Evolutionary conservation across 495 filamentous ascomycete species (phyloP).

Genomic region (Rhypophila decipiens): DNA sequence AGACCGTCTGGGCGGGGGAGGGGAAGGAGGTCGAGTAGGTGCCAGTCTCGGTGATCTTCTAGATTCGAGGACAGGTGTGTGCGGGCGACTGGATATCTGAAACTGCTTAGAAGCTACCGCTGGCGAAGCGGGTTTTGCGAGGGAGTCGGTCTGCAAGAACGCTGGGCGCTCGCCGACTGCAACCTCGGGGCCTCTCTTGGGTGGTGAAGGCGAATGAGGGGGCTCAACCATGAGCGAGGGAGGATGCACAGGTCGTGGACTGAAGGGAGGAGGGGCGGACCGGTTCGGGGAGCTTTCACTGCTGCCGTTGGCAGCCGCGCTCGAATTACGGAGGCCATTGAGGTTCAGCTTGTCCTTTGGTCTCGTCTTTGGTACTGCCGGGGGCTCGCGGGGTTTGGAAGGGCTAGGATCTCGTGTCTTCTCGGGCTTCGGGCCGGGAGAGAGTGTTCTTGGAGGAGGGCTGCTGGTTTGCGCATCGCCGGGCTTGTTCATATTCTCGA

Average conservation of each 20-base stretch:
- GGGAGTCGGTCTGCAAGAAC: slow-evolving; percentile 41
- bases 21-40: slow-evolving; percentile 43
- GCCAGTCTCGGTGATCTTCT: slow-evolving; percentile 36
- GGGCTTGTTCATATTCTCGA: slow-evolving; percentile 72
- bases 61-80: slow-evolving; percentile 43
- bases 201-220: slow-evolving; percentile 73
- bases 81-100: slow-evolving; percentile 45
- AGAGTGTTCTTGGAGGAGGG: slow-evolving; percentile 25
- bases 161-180: slow-evolving; percentile 30
- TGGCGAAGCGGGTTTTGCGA: slow-evolving; percentile 42
- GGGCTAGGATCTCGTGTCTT: slow-evolving; percentile 40
- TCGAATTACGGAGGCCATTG: slow-evolving; percentile 15
- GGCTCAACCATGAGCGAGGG: slow-evolving; percentile 69
- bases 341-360: slow-evolving; percentile 28
- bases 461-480: slow-evolving; percentile 29
- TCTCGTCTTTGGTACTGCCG: slow-evolving; percentile 43
- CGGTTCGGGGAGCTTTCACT: slow-evolving; percentile 21
- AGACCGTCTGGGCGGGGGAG: slow-evolving; percentile 49
- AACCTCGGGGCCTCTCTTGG: slow-evolving; percentile 39
- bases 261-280: slow-evolving; percentile 25
- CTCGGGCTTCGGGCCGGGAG: slow-evolving; percentile 31
- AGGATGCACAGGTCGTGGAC: slow-evolving; percentile 50
- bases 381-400: slow-evolving; percentile 43
- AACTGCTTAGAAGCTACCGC: slow-evolving; percentile 45
- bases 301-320: slow-evolving; percentile 13